These are phyloP conservation scores for Sporothrix brunneoviolacea DNA, from an alignment of 2,329 filamentous ascomycete genomes.

Conservation along the genomic window DNA sequence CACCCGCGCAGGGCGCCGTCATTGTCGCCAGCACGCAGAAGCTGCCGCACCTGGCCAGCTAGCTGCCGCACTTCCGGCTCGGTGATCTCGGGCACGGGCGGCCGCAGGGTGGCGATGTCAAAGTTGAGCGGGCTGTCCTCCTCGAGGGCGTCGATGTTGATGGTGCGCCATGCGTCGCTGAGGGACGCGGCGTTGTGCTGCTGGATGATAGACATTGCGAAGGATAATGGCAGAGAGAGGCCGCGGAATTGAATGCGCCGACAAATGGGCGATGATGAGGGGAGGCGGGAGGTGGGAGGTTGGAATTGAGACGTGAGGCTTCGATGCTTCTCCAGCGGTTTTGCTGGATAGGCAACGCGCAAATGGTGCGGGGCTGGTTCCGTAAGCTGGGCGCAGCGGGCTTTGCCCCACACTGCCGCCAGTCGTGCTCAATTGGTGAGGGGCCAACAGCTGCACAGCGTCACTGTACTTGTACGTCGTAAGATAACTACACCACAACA, in stretches of 20 bases:
- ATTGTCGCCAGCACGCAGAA: constrained; percentile 77
- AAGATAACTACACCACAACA: too few relatives aligned
- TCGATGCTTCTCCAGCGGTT: background rate
- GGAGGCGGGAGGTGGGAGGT: background rate
- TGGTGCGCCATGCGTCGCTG: constrained; percentile 69
- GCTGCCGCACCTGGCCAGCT: constrained; percentile 75
- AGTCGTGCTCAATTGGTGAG: constrained; percentile 4
- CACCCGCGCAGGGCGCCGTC: constrained; percentile 81
- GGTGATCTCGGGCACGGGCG: constrained; percentile 65
- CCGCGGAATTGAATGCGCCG: background rate
- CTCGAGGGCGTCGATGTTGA: constrained; percentile 88
- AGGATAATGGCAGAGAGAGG: background rate
- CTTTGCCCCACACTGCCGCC: too few relatives aligned
- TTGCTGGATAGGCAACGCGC: constrained; percentile 3
- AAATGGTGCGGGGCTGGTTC: constrained; percentile 6
- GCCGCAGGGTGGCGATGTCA: constrained; percentile 75
- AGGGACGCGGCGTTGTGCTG: constrained; percentile 56
- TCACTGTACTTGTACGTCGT: too few relatives aligned
- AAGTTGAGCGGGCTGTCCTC: constrained; percentile 90
- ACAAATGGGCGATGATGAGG: background rate
- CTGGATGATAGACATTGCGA: constrained; percentile 59
- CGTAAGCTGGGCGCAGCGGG: background rate
- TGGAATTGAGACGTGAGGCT: background rate
- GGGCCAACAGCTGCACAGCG: background rate
- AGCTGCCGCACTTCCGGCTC: constrained; percentile 74